Conservation (phyloP, 176 grass and related monocot genomes). For the Avena eriantha region DNA sequence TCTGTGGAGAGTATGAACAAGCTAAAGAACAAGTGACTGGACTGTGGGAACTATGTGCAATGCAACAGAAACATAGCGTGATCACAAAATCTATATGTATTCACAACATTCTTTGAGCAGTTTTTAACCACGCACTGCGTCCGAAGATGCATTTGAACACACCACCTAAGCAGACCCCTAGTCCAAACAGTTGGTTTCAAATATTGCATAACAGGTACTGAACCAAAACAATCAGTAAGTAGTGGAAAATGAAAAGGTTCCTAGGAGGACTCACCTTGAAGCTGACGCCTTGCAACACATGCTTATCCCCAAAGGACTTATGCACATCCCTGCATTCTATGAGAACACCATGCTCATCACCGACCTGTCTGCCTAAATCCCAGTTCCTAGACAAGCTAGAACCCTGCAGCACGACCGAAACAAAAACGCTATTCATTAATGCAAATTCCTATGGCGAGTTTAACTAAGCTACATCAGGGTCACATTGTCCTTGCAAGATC, state of each 20-base stretch:
- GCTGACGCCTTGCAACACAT: conserved; percentile 82
- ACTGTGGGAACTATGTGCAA: neutral
- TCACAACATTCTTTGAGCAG: conserved; percentile 14
- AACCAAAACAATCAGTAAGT: neutral
- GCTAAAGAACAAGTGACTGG: neutral
- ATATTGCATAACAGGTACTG: neutral
- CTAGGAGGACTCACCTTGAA: conserved; percentile 74
- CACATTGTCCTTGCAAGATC: conserved; percentile 24
- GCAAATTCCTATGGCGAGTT: conserved; percentile 19
- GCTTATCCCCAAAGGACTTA: conserved; percentile 91
- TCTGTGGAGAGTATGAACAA: neutral
- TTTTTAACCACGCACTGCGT: conserved; percentile 19
- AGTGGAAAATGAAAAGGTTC: conserved; percentile 24
- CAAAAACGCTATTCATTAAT: neutral
- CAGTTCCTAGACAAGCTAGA: conserved; percentile 56
- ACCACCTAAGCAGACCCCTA: neutral
- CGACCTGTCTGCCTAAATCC: conserved; percentile 47
- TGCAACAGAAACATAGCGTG: conserved; percentile 11
- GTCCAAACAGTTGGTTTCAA: neutral
- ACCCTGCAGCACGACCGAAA: conserved; percentile 46
- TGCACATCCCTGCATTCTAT: conserved; percentile 95
- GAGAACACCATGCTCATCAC: conserved; percentile 60
- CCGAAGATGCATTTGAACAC: neutral
- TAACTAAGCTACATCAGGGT: conserved; percentile 4
- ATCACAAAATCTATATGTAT: neutral